Evolutionary conservation across 1,139 yeast genomes (phyloP).

Genomic region (Zygosaccharomyces pseudobailii): DNA sequence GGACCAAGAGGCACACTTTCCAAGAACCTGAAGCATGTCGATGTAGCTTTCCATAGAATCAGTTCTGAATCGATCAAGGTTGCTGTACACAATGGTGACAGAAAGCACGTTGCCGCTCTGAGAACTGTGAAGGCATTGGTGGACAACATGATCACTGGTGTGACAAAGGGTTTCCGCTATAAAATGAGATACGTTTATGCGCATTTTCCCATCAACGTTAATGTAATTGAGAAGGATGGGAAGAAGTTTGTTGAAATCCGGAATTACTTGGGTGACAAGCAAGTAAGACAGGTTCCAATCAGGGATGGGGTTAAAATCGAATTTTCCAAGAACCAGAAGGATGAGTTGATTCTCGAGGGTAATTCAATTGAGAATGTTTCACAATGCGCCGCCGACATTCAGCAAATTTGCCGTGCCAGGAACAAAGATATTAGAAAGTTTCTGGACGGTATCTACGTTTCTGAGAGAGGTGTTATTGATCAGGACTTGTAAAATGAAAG

Average conservation of each 20-base stretch:
- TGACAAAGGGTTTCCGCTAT: conserved; percentile 98
- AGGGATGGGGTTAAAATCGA: conserved; percentile 86
- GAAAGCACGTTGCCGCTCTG: conserved; percentile 99
- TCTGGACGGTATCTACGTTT: conserved; percentile 99
- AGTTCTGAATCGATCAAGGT: conserved; percentile 72
- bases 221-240: conserved; percentile 74
- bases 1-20: conserved; percentile 98
- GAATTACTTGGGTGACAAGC: conserved; percentile 98
- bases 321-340: conserved; percentile 82
- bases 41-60: conserved; percentile 85
- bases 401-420: conserved; percentile 98
- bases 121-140: conserved; percentile 97
- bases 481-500: conserved; percentile 22
- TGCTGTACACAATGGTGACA: conserved; percentile 97
- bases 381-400: conserved; percentile 97
- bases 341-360: conserved; percentile 88
- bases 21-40: conserved; percentile 92
- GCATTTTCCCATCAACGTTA: conserved; percentile 99
- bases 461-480: conserved; percentile 86
- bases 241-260: conserved; percentile 85
- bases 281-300: conserved; percentile 80
- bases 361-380: conserved; percentile 98
- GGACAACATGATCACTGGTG: conserved; percentile 95
- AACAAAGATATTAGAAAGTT: conserved; percentile 99
- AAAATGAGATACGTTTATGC: conserved; percentile 99